phyloP scores from a whole-genome alignment of 768 basidiomycete genomes.

The Lactifluus hygrophoroides region DNA sequence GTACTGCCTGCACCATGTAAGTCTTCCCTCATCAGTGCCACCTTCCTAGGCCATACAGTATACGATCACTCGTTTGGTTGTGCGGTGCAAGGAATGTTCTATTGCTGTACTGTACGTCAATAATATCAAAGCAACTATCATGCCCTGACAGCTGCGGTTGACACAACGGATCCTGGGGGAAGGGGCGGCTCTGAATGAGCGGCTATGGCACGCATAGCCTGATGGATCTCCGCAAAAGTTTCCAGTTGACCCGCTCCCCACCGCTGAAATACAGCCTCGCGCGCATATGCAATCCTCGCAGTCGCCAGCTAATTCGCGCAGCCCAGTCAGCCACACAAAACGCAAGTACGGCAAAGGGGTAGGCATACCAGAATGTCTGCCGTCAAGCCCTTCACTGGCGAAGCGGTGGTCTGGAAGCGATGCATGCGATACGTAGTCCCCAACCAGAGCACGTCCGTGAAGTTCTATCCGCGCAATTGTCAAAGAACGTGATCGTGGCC shows the following conservation, averaged over 20 bases:
- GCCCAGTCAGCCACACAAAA: background rate
- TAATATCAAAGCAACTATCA: background rate
- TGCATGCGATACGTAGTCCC: conserved; percentile 68
- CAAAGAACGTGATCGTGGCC: too few species aligned
- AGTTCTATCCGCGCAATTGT: too few species aligned
- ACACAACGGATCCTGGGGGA: background rate
- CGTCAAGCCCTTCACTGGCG: conserved; percentile 79
- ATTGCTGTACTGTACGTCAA: background rate
- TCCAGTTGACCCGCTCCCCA: conserved; percentile 46
- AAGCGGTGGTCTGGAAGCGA: conserved; percentile 68
- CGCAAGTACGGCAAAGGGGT: background rate
- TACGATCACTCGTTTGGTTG: background rate
- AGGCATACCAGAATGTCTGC: conserved; percentile 65
- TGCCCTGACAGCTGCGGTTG: background rate
- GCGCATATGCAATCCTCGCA: conserved; percentile 57
- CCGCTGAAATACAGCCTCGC: conserved; percentile 42
- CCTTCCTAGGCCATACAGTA: background rate
- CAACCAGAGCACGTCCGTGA: conserved; percentile 37
- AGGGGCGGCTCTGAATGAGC: background rate
- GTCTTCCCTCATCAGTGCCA: background rate
- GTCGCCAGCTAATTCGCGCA: conserved; percentile 48
- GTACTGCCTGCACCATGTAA: background rate
- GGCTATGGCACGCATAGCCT: conserved; percentile 10
- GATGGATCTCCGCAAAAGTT: conserved; percentile 21
- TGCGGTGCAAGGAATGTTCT: too few species aligned